Percentiles rank a stretch among this genome's conserved stretches.
Conservation (phyloP, 257 asterid genomes). For the Nyctanthes arbortristis region DNA sequence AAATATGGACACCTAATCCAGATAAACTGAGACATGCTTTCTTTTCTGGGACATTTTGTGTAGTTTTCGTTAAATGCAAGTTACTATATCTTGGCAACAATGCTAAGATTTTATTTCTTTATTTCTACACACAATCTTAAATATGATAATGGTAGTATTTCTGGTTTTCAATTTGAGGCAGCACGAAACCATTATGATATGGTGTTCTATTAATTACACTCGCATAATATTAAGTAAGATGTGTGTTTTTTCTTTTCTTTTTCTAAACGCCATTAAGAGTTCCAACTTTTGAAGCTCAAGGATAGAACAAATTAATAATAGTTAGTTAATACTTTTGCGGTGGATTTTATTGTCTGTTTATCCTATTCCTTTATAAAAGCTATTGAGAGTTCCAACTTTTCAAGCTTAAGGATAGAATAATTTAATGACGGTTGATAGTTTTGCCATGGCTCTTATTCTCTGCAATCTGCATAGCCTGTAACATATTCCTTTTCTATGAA, state of each 20-base stretch:
- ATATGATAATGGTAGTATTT: neutral
- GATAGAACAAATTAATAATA: slow-evolving; percentile 1
- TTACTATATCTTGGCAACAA: too few relatives aligned
- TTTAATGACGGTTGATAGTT: too few relatives aligned
- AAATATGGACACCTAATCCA: neutral
- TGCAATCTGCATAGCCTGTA: slow-evolving; percentile 8
- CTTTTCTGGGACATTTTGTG: neutral
- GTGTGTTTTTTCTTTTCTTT: slow-evolving; percentile 4
- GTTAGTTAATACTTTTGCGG: neutral
- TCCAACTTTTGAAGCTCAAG: slow-evolving; percentile 7
- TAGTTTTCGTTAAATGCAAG: too few relatives aligned
- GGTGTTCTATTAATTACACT: neutral
- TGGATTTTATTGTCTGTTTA: too few relatives aligned
- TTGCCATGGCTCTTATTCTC: too few relatives aligned
- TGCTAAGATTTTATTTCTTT: neutral
- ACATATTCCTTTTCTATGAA: neutral
- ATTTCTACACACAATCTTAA: neutral
- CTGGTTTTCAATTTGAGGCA: slow-evolving; percentile 8
- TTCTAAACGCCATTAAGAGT: slow-evolving; percentile 6
- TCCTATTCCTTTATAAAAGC: too few relatives aligned
- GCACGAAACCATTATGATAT: slow-evolving; percentile 1
- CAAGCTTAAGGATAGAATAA: too few relatives aligned
- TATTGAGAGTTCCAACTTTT: too few relatives aligned
- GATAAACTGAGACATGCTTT: neutral
- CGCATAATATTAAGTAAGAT: neutral